Percentiles rank a stretch among this genome's conserved stretches.
These are phyloP conservation scores for Leptographium flavum DNA, from an alignment of 2,329 filamentous ascomycete species.

Conservation along the genomic window DNA sequence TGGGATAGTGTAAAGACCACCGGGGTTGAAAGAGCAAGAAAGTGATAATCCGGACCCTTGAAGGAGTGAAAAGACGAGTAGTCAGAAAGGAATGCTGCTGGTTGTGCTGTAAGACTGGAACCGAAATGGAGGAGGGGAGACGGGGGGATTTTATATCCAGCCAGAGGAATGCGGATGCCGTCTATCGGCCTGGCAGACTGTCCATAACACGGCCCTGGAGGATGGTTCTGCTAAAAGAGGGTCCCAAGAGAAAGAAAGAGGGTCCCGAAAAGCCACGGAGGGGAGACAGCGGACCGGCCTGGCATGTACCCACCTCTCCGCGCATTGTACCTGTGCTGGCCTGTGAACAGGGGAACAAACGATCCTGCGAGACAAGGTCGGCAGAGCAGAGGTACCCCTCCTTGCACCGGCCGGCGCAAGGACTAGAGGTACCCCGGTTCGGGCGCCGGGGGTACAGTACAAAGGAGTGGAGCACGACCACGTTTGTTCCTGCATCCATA, in stretches of 20 bases:
- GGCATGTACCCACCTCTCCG: neutral
- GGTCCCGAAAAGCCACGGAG: too few species aligned
- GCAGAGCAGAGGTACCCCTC: neutral
- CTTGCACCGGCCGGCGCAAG: too few species aligned
- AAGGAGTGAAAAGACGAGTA: neutral
- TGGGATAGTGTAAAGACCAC: neutral
- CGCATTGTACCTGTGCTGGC: neutral
- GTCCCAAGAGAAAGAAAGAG: neutral
- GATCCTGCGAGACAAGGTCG: neutral
- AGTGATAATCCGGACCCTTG: neutral
- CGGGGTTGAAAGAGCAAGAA: neutral
- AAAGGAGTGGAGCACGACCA: neutral
- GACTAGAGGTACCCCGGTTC: neutral
- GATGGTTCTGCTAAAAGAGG: too few species aligned
- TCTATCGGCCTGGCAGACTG: too few species aligned
- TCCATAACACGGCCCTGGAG: too few species aligned
- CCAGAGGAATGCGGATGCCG: neutral
- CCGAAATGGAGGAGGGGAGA: too few species aligned
- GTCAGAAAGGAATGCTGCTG: neutral
- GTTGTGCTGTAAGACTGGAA: neutral
- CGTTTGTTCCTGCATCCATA: neutral
- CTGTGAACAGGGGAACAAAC: neutral
- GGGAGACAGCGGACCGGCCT: too few species aligned
- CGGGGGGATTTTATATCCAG: constrained; percentile 1
- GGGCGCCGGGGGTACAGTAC: neutral